Evolutionary conservation across 2,329 filamentous ascomycete genomes (phyloP), one percentile per base, ranked within the genome.

Genomic region (Parastagonospora avenae): DNA sequence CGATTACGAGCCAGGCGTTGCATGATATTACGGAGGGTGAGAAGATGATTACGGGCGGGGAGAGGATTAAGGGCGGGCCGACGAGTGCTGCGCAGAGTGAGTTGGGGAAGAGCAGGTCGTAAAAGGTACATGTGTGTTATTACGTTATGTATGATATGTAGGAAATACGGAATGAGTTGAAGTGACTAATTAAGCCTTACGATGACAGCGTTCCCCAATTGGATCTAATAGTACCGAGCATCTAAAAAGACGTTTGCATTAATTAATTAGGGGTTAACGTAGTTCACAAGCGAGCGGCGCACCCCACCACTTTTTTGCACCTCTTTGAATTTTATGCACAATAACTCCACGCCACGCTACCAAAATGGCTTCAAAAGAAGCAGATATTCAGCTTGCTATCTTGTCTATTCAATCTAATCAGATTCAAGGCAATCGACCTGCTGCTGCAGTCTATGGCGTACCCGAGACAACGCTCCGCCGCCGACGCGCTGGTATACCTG

Each of bases 1-100:
- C 55, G 1, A 71, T 70, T 24, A 67, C 61, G 1, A 68, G 67
- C 35, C 46, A 66, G 52, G 63, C 50, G n/a, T 53, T 71, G 41
- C 60, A 66, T 38, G 66, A 71, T 38, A 70, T 71, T n/a, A 71
- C 63, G 0, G 59, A 66, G 47, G 66, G 66, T 0, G 68, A 70
- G 56, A 70, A 73, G 60, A 64, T 67, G 59, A 52, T 68, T 27
- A 71, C 67, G 0, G 68, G 65, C 0, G 66, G 67, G 0, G 65
- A 71, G 57, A 57, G 67, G 36, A 50, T 71, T 0, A 71, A 69
- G 52, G 66, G 68, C 0, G 67, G 67, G 0, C 68, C 63, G 11
- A 71, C 68, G 12, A 52, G 59, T 14, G 52, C 56, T 32, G 67
- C 64, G 39, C 68, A 72, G 61, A 74, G 71, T 51, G 64, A 67